Conservation (phyloP, 2,329 filamentous ascomycete genomes). For the Fusarium ramigenum region DNA sequence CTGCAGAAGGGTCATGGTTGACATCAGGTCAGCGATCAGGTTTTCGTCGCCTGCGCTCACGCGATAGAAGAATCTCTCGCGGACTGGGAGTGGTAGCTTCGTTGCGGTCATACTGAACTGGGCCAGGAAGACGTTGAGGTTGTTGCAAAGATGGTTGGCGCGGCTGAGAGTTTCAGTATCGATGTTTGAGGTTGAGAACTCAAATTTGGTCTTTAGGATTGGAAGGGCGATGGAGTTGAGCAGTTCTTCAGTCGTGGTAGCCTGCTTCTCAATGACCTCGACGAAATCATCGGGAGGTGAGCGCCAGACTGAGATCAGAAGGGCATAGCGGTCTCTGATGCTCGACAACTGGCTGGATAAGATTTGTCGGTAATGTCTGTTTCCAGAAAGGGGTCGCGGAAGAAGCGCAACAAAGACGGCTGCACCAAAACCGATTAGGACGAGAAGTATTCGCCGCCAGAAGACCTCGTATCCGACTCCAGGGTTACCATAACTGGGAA, state of each 20-base stretch:
- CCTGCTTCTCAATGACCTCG: slow-evolving; percentile 11
- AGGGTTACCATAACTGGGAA: slow-evolving; percentile 23
- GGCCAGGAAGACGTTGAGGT: slow-evolving; percentile 11
- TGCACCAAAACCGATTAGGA: slow-evolving; percentile 10
- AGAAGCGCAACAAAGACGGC: slow-evolving; percentile 11
- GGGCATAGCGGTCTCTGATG: slow-evolving; percentile 10
- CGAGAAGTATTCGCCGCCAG: slow-evolving; percentile 16
- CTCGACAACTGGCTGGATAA: slow-evolving; percentile 11
- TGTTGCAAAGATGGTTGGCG: slow-evolving; percentile 9
- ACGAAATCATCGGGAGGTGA: background rate
- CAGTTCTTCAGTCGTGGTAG: slow-evolving; percentile 2
- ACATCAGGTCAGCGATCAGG: slow-evolving; percentile 9
- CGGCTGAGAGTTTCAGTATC: slow-evolving; percentile 12
- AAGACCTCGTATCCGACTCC: slow-evolving; percentile 15
- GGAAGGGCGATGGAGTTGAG: slow-evolving; percentile 11
- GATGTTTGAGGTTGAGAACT: slow-evolving; percentile 18
- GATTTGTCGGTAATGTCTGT: slow-evolving; percentile 11
- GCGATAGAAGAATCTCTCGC: slow-evolving; percentile 4
- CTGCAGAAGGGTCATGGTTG: slow-evolving; percentile 13
- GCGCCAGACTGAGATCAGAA: slow-evolving; percentile 7
- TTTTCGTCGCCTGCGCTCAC: slow-evolving; percentile 10
- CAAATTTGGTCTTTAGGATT: slow-evolving; percentile 11
- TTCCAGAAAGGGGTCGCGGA: slow-evolving; percentile 1
- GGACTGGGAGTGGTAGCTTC: slow-evolving; percentile 4
- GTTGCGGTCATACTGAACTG: slow-evolving; percentile 14